These are phyloP conservation scores for Phytophthora pistaciae DNA, from an alignment of 352 stramenopile species.

Conservation along the genomic window DNA sequence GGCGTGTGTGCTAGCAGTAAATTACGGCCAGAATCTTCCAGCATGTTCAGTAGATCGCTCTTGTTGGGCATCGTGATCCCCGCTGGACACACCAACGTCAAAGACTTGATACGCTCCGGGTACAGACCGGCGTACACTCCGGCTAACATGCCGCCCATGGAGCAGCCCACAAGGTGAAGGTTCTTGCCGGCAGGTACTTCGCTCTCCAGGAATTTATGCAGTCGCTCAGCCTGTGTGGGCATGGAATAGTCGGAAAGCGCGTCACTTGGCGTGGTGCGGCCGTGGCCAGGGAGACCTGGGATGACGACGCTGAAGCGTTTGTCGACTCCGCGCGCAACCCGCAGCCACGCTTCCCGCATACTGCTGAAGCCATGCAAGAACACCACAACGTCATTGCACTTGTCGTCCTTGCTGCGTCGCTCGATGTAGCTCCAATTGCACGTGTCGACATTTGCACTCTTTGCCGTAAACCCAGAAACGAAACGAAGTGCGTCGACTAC, in stretches of 20 bases:
- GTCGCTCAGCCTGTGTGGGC: constrained; percentile 49
- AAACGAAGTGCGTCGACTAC: constrained; percentile 58
- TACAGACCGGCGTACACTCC: constrained; percentile 71
- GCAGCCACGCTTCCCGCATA: constrained; percentile 72
- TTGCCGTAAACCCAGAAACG: constrained; percentile 57
- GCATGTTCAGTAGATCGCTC: constrained; percentile 59
- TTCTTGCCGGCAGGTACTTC: constrained; percentile 53
- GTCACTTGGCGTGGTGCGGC: constrained; percentile 59
- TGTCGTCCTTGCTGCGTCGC: constrained; percentile 43
- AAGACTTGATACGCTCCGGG: constrained; percentile 53
- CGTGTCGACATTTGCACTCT: constrained; percentile 49
- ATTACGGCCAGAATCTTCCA: constrained; percentile 72
- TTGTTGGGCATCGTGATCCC: constrained; percentile 73
- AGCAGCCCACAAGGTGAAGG: constrained; percentile 77
- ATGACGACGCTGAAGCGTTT: constrained; percentile 62
- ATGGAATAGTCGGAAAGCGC: constrained; percentile 55
- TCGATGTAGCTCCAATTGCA: constrained; percentile 84
- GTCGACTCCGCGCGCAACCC: constrained; percentile 56
- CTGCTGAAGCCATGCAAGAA: constrained; percentile 80
- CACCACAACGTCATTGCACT: constrained; percentile 54
- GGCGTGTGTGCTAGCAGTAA: constrained; percentile 64
- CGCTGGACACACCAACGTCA: constrained; percentile 80
- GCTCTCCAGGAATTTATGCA: constrained; percentile 66
- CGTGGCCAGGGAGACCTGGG: constrained; percentile 72
- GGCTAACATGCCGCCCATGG: constrained; percentile 78